phyloP scores from a whole-genome alignment of 2,329 filamentous ascomycete species.

The Fonsecaea multimorphosa region DNA sequence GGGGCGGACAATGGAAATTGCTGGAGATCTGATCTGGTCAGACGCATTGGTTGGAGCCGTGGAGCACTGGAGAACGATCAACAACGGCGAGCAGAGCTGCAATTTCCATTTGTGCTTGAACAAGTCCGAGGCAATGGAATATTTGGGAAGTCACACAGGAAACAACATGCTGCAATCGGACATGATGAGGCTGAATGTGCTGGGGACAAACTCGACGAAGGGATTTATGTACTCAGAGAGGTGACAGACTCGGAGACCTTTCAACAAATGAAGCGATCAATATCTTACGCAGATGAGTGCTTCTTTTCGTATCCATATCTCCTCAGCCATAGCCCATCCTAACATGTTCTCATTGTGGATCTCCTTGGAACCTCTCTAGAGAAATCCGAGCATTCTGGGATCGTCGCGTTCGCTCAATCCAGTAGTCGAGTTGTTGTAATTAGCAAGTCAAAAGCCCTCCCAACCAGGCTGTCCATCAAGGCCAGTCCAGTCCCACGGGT shows the following conservation, averaged over 20 bases:
- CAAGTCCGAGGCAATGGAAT: not conserved
- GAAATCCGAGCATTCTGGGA: too few relatives aligned
- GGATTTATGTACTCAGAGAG: too few relatives aligned
- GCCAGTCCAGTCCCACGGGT: conserved; percentile 15
- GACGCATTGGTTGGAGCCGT: too few relatives aligned
- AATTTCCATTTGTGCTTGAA: too few relatives aligned
- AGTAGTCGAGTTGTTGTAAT: too few relatives aligned
- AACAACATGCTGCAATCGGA: not conserved
- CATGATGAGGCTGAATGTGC: not conserved
- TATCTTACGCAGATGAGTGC: not conserved
- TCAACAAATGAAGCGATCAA: not conserved
- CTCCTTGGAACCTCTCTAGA: too few relatives aligned
- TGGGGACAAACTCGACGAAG: not conserved
- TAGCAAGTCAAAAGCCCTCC: conserved; percentile 18
- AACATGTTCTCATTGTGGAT: too few relatives aligned
- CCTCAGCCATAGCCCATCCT: too few relatives aligned
- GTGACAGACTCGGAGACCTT: not conserved
- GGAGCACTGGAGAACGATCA: too few relatives aligned
- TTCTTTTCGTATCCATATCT: not conserved
- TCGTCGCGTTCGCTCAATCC: too few relatives aligned
- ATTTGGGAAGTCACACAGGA: not conserved
- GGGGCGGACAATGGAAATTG: too few relatives aligned
- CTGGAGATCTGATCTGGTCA: not conserved
- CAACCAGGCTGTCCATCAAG: conserved; percentile 27
- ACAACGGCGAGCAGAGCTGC: not conserved